Base-by-base conservation (phyloP, 345 rosid species). In the Draba incana region DNA sequence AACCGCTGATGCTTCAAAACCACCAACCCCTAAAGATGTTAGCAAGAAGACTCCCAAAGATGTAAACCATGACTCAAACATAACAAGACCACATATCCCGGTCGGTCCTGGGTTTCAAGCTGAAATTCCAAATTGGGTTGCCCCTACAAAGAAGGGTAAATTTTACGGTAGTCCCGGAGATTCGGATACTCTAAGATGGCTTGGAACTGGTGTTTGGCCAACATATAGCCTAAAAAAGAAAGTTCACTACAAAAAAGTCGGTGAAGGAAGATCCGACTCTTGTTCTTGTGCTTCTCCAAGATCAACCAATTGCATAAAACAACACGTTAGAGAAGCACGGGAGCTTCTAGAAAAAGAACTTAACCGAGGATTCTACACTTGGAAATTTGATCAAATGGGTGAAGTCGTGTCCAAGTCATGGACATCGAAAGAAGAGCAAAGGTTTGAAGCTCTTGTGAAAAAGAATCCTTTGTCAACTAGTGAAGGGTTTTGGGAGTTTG, bases 81-180 rank as follows among this genome's bases (percentile, higher is more conserved):
- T 56, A 16, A 39, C 28, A 15, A 73, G 72, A 48, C 46, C 79
- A 5, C 55, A 52, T 63, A 72, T 82, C 50, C 88, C 86, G 2
- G 9, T 84, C 3, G 84, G 86, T 37, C 79, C 79, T 3, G 58
- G 70, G 57, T 84, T 82, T 64, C 84, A 82, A 64, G 84, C 84
- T 13, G 77, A 82, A 59, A 43, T 84, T 44, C 84, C 86, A 4
- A 70, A 52, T 16, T 77, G 84, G 81, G 60, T 27, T 13, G 81
- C 79, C 7, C 64, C 79, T 28, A 49, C 69, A 51, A 73, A 75
- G 55, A 62, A 48, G 30, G 73, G 74, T 0, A 57, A 60, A 28
- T 59, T 46, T 61, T 66, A 76, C 2, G 73, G 77, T 55, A 58
- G 69, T n/a, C 71, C 67, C 4, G 81, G 75, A 56, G 81, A 79